phyloP scores from a whole-genome alignment of 1,139 yeast genomes.

The Protomyces macrosporus region DNA sequence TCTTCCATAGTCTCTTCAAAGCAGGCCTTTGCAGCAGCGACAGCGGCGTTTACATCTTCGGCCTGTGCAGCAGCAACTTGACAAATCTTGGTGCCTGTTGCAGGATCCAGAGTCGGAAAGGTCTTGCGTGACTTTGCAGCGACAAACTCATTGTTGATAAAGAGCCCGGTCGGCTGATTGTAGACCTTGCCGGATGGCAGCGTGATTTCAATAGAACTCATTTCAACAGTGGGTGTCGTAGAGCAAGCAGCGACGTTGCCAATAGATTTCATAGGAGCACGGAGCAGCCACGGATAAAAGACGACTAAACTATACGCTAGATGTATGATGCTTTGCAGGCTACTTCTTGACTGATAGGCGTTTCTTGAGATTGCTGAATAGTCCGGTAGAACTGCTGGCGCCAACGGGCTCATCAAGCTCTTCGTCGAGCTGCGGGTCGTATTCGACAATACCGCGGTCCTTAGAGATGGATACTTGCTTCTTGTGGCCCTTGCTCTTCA shows the following conservation, averaged over 20 bases:
- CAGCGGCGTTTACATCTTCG: conserved; percentile 72
- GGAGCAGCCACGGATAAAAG: no score
- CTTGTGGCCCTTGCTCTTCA: conserved; percentile 7
- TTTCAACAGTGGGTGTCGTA: not conserved
- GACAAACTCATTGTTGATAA: conserved; percentile 67
- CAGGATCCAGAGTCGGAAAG: conserved; percentile 47
- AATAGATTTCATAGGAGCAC: no score
- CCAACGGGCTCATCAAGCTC: conserved; percentile 1
- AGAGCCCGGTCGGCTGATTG: conserved; percentile 71
- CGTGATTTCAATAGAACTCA: conserved; percentile 33
- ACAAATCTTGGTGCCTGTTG: conserved; percentile 62
- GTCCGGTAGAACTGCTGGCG: not conserved
- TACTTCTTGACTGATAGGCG: conserved; percentile 16
- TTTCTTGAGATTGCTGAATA: conserved; percentile 14
- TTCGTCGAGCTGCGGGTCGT: conserved; percentile 2
- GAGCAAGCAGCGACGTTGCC: no score
- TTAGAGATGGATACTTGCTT: not conserved
- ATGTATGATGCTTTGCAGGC: not conserved
- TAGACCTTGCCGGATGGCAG: conserved; percentile 53
- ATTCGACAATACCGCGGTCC: conserved; percentile 14
- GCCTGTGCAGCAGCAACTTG: conserved; percentile 66
- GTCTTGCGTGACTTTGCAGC: conserved; percentile 58
- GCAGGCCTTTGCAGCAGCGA: conserved; percentile 59
- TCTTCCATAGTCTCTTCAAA: conserved; percentile 40
- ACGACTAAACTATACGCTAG: not conserved